A percentile compares a stretch with the other conserved stretches of the same genome.
Conservation (phyloP, 2,329 filamentous ascomycete species). For the Septoria petroselini region DNA sequence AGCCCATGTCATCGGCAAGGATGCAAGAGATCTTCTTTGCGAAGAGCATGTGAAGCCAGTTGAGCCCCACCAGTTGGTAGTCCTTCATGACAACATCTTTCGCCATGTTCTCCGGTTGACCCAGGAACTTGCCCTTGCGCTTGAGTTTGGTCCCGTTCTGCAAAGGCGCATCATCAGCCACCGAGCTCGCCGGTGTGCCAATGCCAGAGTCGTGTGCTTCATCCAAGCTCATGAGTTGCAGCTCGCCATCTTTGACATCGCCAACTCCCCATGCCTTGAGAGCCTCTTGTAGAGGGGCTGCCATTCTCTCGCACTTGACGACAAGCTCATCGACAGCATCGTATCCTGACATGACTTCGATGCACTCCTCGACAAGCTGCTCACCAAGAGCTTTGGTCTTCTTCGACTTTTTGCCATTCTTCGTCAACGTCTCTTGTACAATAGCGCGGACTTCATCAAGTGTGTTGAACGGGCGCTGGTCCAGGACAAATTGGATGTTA, state of each 20-base stretch:
- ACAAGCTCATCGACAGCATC: constrained; percentile 81
- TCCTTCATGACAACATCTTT: constrained; percentile 77
- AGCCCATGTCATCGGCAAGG: constrained; percentile 92
- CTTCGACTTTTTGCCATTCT: constrained; percentile 51
- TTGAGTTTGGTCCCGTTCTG: constrained; percentile 41
- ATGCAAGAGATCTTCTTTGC: constrained; percentile 79
- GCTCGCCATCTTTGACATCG: constrained; percentile 57
- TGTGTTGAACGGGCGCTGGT: constrained; percentile 68
- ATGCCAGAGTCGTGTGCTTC: constrained; percentile 63
- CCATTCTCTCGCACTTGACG: constrained; percentile 68
- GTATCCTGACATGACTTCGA: constrained; percentile 75
- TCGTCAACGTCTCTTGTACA: constrained; percentile 49
- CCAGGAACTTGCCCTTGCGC: constrained; percentile 48
- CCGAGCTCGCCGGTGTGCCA: constrained; percentile 55
- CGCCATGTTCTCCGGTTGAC: constrained; percentile 75
- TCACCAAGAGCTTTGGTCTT: constrained; percentile 57
- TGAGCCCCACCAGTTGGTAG: constrained; percentile 90
- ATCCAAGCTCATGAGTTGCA: constrained; percentile 57
- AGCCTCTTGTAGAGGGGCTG: constrained; percentile 61
- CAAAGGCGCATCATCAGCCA: constrained; percentile 32
- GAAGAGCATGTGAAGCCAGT: constrained; percentile 88
- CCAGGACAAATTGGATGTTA: constrained; percentile 66
- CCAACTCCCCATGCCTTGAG: constrained; percentile 68
- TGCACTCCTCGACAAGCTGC: constrained; percentile 63
- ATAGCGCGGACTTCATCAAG: constrained; percentile 66